Conservation (phyloP, 208 protist species). For the Wallacemonas sp. region DNA sequence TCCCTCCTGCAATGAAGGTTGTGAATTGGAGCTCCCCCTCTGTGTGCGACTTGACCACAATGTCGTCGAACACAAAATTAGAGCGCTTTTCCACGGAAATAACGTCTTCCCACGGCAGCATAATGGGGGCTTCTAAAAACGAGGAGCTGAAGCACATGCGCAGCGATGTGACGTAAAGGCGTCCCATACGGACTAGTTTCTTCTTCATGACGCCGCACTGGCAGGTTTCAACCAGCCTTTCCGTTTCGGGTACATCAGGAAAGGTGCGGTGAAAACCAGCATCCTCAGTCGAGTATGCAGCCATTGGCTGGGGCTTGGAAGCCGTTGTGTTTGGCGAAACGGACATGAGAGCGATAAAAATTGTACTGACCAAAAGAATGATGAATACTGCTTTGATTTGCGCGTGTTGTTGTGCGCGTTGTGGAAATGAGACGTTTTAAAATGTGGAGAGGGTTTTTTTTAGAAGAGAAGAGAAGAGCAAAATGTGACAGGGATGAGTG, state of each 20-base stretch:
- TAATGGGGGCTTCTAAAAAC: conserved; percentile 44
- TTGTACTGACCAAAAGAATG: conserved; percentile 19
- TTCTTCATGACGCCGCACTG: conserved; percentile 42
- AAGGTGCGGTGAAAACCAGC: conserved; percentile 49
- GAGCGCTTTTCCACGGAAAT: conserved; percentile 33
- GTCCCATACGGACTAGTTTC: conserved; percentile 54
- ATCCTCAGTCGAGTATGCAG: conserved; percentile 34
- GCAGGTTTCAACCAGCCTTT: conserved; percentile 52
- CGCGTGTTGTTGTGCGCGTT: too few relatives aligned
- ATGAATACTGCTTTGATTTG: conserved; percentile 19
- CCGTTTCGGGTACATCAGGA: conserved; percentile 38
- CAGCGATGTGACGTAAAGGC: conserved; percentile 54
- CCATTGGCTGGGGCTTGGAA: conserved; percentile 23
- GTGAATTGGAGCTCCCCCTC: conserved; percentile 45
- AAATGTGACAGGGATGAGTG: too few relatives aligned
- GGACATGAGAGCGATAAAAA: background rate
- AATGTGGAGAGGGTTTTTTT: too few relatives aligned
- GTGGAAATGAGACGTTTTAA: too few relatives aligned
- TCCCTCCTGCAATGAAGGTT: conserved; percentile 44
- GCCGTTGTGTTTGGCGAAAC: background rate
- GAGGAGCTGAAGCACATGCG: conserved; percentile 59
- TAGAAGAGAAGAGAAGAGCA: too few relatives aligned
- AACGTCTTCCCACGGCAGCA: conserved; percentile 50
- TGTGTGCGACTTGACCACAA: conserved; percentile 32
- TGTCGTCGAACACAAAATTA: conserved; percentile 47